phyloP scores from a whole-genome alignment of 129 eudicot genomes.

The Glebionis coronaria region DNA sequence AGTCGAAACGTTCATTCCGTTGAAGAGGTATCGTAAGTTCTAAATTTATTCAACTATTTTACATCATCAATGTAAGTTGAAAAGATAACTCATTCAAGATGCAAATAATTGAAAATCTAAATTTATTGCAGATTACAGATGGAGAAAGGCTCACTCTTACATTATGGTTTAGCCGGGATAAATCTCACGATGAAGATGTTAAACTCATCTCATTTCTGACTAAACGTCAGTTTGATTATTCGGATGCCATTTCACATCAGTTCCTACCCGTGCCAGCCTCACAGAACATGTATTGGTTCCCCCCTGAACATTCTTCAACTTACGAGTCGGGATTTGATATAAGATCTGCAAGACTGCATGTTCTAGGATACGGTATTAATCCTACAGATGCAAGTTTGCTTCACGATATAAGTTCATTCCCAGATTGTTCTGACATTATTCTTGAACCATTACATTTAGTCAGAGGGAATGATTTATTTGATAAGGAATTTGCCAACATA shows the following conservation, averaged over 20 bases:
- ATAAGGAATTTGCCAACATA: conserved; percentile 57
- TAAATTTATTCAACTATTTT: no score
- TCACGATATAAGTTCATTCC: conserved; percentile 16
- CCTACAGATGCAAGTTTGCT: conserved; percentile 27
- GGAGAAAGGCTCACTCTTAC: conserved; percentile 94
- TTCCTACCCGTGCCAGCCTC: conserved; percentile 69
- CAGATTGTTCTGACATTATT: conserved; percentile 35
- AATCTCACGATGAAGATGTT: conserved; percentile 81
- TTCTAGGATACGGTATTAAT: conserved; percentile 59
- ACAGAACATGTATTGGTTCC: conserved; percentile 90
- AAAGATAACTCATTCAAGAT: background rate
- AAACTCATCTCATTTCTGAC: conserved; percentile 63
- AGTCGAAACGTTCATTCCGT: conserved; percentile 71
- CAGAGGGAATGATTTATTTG: conserved; percentile 44
- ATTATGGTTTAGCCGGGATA: conserved; percentile 81
- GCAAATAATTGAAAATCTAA: conserved; percentile 1
- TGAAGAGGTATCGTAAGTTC: conserved; percentile 54
- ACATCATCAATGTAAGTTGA: background rate
- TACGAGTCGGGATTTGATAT: conserved; percentile 68
- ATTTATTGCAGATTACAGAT: conserved; percentile 52
- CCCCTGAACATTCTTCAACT: conserved; percentile 59
- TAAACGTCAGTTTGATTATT: conserved; percentile 15
- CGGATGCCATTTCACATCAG: conserved; percentile 13
- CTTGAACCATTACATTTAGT: conserved; percentile 47
- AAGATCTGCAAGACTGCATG: conserved; percentile 65